Base-by-base conservation (phyloP, 1,139 yeast species). In the Debaryomyces singareniensis region DNA sequence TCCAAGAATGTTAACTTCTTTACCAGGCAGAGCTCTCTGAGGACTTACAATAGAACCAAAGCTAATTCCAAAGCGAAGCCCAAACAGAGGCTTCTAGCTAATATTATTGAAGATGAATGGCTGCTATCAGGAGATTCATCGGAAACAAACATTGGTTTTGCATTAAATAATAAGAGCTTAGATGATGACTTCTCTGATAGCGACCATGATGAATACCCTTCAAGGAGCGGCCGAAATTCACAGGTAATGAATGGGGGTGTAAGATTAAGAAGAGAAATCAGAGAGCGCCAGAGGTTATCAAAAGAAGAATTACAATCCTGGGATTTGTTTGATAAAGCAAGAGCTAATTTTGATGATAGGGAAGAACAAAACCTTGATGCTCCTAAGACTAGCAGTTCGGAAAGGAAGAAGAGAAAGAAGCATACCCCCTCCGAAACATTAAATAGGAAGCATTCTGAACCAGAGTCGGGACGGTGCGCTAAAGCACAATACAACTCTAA, bases 161-260 rank as follows among this genome's bases (percentile, higher is more conserved):
- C 58, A 3, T 54, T 58, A 15, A 57, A 51, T 32, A 57, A 58
- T 35, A 45, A 49, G 28, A 68, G 61, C 36, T 37, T 59, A n/a
- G 66, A 62, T 38, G 66, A 53, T 36, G 59, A 53, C 29, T 58
- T 59, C 37, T 39, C 55, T 23, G 53, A 56, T 34, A 37, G 37
- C 11, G 36, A 40, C 24, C 39, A 41, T 11, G 35, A 30, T 15
- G 31, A 36, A 12, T 9, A 7, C 13, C 9, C 7, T 23, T 9
- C 7, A 10, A 23, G 13, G 7, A 9, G 14, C 7, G 13, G 11
- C 7, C 25, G 7, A 15, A 22, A 37, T 5, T 36, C 40, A 5
- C 47, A 49, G 2, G 55, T 52, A 6, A 45, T 62, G 7, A 67
- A 67, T 39, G 72, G 73, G 2, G 72, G 73, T 0, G 61, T 61